These are phyloP conservation scores for Pterocarpus macrocarpus DNA, from an alignment of 306 rosid species.

Conservation along the genomic window DNA sequence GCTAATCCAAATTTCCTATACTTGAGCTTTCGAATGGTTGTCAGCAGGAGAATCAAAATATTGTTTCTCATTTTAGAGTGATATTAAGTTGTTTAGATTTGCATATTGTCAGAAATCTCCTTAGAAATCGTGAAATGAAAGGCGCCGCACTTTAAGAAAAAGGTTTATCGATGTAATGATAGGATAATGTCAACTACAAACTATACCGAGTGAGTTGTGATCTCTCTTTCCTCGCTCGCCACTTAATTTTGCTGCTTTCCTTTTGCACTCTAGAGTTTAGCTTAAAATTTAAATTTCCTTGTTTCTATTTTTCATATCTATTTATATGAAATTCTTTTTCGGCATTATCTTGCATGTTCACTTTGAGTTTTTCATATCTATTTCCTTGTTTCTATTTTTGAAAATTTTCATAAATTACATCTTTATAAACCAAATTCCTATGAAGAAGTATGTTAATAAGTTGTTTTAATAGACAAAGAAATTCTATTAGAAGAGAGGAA, in stretches of 20 bases:
- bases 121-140: not conserved
- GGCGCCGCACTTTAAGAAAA: not conserved
- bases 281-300: not conserved
- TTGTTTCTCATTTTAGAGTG: conserved; percentile 13
- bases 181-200: not conserved
- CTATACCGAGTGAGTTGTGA: not conserved
- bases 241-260: conserved; percentile 1
- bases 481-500: no score
- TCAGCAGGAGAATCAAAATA: not conserved
- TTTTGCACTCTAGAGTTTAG: not conserved
- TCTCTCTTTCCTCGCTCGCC: not conserved
- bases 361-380: conserved; percentile 2
- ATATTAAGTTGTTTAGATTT: conserved; percentile 11
- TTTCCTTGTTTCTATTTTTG: no score
- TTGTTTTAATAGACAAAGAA: no score
- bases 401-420: no score
- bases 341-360: not conserved
- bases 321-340: conserved; percentile 1
- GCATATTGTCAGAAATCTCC: not conserved
- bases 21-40: conserved; percentile 36
- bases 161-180: not conserved
- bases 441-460: no score
- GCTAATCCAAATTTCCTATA: conserved; percentile 11
- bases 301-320: not conserved
- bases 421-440: no score